phyloP scores from a whole-genome alignment of 1,284 basidiomycete genomes.

The Anthracocystis setariae region DNA sequence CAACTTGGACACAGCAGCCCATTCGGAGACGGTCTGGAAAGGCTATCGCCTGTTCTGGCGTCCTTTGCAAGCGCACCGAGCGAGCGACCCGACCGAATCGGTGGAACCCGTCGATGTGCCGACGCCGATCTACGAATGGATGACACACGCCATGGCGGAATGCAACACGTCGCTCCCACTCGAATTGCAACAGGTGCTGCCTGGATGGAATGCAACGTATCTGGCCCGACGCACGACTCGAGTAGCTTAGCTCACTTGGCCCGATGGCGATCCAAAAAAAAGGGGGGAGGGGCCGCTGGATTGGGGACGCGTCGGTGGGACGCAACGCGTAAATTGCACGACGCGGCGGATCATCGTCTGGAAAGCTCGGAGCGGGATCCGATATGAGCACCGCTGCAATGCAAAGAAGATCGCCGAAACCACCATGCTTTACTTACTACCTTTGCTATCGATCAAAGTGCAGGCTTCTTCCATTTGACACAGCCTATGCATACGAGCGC shows the following conservation, averaged over 20 bases:
- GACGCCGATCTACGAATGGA: conserved; percentile 1
- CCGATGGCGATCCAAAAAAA: too few species aligned
- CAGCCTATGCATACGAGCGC: too few species aligned
- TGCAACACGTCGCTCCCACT: conserved; percentile 5
- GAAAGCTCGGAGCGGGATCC: too few species aligned
- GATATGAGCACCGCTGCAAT: too few species aligned
- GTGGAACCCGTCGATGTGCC: conserved; percentile 13
- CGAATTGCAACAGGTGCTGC: conserved; percentile 8
- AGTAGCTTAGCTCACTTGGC: not conserved
- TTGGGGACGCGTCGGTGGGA: too few species aligned
- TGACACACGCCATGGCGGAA: not conserved
- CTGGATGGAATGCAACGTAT: conserved; percentile 13
- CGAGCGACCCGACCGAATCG: not conserved
- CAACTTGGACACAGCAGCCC: not conserved
- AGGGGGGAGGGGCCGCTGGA: too few species aligned
- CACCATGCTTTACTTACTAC: too few species aligned
- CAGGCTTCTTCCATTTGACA: too few species aligned
- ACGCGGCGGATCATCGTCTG: too few species aligned
- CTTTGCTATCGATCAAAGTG: too few species aligned
- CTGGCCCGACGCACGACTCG: not conserved
- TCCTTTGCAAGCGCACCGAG: not conserved
- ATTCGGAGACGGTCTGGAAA: conserved; percentile 9
- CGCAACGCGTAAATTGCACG: too few species aligned
- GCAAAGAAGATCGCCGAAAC: too few species aligned
- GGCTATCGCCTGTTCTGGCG: conserved; percentile 20